phyloP scores from a whole-genome alignment of 164 flowering plant genomes.

The Vitis amurensis region DNA sequence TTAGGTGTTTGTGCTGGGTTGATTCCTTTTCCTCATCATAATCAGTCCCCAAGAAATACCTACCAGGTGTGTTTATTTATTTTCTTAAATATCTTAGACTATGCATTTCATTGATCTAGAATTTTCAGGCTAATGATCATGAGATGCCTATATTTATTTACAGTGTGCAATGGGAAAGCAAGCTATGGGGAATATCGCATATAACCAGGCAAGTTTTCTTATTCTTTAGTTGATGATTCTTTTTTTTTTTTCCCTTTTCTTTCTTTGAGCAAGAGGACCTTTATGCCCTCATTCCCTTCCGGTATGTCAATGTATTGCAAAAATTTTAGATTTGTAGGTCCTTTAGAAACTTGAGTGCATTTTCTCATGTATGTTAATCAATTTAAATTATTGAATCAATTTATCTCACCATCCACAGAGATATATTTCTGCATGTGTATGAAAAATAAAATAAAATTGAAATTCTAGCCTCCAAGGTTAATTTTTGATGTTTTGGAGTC shows the following conservation, averaged over 20 bases:
- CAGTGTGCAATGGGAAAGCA: slow-evolving; percentile 99
- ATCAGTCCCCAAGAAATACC: slow-evolving; percentile 98
- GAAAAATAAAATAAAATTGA: too few relatives aligned
- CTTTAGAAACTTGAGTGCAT: too few relatives aligned
- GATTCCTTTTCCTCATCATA: slow-evolving; percentile 96
- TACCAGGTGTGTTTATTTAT: slow-evolving; percentile 66
- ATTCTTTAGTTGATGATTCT: background rate
- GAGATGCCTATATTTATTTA: slow-evolving; percentile 2
- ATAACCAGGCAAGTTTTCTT: slow-evolving; percentile 70
- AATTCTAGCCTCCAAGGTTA: too few relatives aligned
- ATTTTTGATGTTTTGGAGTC: too few relatives aligned
- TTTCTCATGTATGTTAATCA: too few relatives aligned
- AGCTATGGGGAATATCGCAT: slow-evolving; percentile 99
- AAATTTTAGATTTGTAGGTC: too few relatives aligned
- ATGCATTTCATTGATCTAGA: slow-evolving; percentile 1
- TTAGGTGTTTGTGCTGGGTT: slow-evolving; percentile 91
- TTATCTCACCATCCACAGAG: too few relatives aligned
- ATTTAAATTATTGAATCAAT: too few relatives aligned
- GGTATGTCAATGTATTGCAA: too few relatives aligned
- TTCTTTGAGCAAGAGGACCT: background rate
- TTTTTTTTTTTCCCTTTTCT: background rate
- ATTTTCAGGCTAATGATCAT: slow-evolving; percentile 2
- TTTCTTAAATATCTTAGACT: background rate
- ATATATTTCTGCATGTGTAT: too few relatives aligned
- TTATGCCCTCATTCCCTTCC: background rate